Evolutionary conservation across 495 filamentous ascomycete species (phyloP).

Genomic region (Xanthoparmelia taractica): DNA sequence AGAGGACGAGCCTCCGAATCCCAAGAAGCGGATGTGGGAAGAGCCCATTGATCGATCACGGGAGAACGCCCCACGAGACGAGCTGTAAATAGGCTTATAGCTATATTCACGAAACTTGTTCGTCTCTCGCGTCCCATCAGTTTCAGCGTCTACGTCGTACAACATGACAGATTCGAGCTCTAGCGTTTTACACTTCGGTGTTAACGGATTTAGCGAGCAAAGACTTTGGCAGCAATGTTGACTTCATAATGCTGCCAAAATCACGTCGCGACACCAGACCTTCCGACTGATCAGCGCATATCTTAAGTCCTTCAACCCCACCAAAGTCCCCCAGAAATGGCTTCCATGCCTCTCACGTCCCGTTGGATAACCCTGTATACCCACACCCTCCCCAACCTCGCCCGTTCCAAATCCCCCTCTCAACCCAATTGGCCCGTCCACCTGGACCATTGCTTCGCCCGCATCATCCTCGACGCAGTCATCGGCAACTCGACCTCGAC

Average conservation of each 20-base stretch:
- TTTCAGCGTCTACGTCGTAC: background rate
- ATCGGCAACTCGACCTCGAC: constrained; percentile 23
- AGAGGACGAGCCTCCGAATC: constrained; percentile 50
- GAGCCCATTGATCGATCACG: constrained; percentile 27
- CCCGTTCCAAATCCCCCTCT: constrained; percentile 14
- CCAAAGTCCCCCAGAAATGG: background rate
- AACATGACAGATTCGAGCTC: background rate
- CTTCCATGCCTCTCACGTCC: background rate
- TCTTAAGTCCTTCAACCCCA: background rate
- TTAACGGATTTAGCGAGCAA: constrained; percentile 1
- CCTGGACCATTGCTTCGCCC: constrained; percentile 36
- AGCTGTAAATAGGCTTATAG: constrained; percentile 19
- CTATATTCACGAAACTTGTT: background rate
- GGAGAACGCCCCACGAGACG: constrained; percentile 14
- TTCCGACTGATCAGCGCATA: background rate
- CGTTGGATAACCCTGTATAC: constrained; percentile 17
- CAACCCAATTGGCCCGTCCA: constrained; percentile 32
- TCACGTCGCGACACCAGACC: background rate
- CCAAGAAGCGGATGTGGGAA: constrained; percentile 84
- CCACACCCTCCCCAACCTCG: constrained; percentile 20
- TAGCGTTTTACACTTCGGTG: background rate
- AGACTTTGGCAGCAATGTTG: constrained; percentile 2
- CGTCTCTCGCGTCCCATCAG: background rate
- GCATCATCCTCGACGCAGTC: constrained; percentile 34
- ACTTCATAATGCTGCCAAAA: background rate